Evolutionary conservation across 2,329 filamentous ascomycete genomes (phyloP).

Genomic region (Aureobasidium namibiae): DNA sequence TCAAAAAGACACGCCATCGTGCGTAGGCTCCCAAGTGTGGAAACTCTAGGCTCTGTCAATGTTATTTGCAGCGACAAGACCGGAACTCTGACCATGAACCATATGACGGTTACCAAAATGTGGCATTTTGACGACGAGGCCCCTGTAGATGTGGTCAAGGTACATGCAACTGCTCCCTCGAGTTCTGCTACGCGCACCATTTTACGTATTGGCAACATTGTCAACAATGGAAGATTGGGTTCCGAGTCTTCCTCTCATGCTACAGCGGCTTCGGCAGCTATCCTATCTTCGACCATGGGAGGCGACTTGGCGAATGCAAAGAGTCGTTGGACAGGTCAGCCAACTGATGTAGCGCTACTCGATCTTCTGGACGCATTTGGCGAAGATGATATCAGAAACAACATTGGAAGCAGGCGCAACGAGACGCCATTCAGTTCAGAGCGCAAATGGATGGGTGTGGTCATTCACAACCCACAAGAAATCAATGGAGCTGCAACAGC

Average conservation of each 20-base stretch:
- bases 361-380: constrained; percentile 86
- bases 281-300: constrained; percentile 76
- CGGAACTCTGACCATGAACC: constrained; percentile 89
- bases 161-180: constrained; percentile 46
- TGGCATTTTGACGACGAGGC: constrained; percentile 74
- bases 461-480: constrained; percentile 53
- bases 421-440: constrained; percentile 97
- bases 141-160: constrained; percentile 50
- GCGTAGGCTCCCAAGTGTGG: constrained; percentile 88
- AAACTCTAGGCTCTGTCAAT: constrained; percentile 96
- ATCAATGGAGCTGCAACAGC: constrained; percentile 65
- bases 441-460: constrained; percentile 98
- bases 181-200: constrained; percentile 72
- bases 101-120: constrained; percentile 95
- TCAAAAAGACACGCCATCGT: constrained; percentile 92
- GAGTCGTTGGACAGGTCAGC: constrained; percentile 92
- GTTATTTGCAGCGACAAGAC: constrained; percentile 99
- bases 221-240: constrained; percentile 83
- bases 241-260: constrained; percentile 55
- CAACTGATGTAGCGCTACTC: constrained; percentile 93
- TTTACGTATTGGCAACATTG: constrained; percentile 87
- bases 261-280: constrained; percentile 63
- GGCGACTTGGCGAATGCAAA: constrained; percentile 53
- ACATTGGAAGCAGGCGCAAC: constrained; percentile 69
- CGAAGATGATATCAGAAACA: constrained; percentile 83